Evolutionary conservation across 768 basidiomycete species (phyloP).

Genomic region (Tylopilus felleus): DNA sequence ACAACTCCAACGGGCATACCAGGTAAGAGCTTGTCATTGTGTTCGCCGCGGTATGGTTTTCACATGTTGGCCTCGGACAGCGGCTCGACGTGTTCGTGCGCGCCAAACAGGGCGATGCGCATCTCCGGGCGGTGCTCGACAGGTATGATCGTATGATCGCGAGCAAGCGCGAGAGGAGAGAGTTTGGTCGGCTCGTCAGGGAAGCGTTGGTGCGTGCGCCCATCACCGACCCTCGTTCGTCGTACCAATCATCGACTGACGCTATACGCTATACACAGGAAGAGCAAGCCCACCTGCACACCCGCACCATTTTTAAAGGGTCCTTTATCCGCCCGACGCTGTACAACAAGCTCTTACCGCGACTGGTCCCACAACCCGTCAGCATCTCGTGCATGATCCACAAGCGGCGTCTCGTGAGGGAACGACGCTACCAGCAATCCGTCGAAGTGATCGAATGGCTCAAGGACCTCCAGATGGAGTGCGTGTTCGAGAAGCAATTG

Average conservation of each 20-base stretch:
- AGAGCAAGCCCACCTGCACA: conserved; percentile 51
- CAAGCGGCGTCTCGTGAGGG: conserved; percentile 42
- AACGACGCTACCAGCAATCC: conserved; percentile 40
- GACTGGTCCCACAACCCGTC: conserved; percentile 74
- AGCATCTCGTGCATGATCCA: conserved; percentile 70
- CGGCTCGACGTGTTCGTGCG: conserved; percentile 56
- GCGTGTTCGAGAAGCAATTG: conserved; percentile 35
- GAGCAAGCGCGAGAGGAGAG: conserved; percentile 45
- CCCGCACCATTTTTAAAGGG: conserved; percentile 70
- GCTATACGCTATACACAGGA: conserved; percentile 37
- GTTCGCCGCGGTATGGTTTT: not conserved
- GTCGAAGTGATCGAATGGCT: conserved; percentile 32
- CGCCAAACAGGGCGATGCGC: conserved; percentile 52
- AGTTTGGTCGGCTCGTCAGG: conserved; percentile 44
- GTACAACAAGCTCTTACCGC: conserved; percentile 70
- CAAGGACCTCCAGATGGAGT: conserved; percentile 37
- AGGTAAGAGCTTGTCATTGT: conserved; percentile 37
- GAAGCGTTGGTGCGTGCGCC: conserved; percentile 48
- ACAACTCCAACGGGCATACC: conserved; percentile 51
- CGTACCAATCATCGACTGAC: not conserved
- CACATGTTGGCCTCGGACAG: conserved; percentile 21
- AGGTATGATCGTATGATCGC: conserved; percentile 61
- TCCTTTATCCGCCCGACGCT: conserved; percentile 60
- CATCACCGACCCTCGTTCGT: not conserved
- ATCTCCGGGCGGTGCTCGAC: conserved; percentile 42